Evolutionary conservation across 441 rosid genomes (phyloP).

Genomic region (Bocquillonia castaneifolia): DNA sequence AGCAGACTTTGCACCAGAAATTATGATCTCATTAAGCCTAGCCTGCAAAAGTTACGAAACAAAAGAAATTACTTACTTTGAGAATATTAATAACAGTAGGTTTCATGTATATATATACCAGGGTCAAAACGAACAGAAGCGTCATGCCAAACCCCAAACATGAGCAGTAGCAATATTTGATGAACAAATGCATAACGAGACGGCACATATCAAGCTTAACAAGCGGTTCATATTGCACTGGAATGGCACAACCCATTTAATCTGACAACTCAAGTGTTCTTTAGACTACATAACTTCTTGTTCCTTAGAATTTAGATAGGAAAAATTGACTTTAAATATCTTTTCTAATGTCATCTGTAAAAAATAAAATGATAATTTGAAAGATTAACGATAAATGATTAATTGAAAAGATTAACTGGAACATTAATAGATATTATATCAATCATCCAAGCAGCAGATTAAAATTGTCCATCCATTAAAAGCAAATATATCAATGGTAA

Average conservation of each 20-base stretch:
- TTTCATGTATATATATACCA: background rate
- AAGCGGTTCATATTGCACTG: background rate
- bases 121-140: background rate
- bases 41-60: conserved; percentile 47
- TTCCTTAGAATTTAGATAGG: background rate
- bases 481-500: background rate
- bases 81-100: background rate
- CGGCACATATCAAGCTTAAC: background rate
- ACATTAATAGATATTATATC: background rate
- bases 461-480: background rate
- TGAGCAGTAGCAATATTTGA: background rate
- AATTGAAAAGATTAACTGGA: background rate
- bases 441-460: background rate
- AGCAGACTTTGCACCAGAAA: conserved; percentile 46
- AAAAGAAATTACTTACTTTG: conserved; percentile 7
- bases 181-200: background rate
- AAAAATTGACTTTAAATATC: background rate
- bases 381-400: no score
- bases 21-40: conserved; percentile 86
- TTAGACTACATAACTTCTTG: background rate
- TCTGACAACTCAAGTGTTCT: background rate
- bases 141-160: background rate
- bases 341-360: background rate
- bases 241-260: background rate
- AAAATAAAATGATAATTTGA: no score